A percentile compares a stretch with the other conserved stretches of the same genome.
Evolutionary conservation across 176 grass and related monocot species (phyloP).

Genomic region (Eleusine indica): DNA sequence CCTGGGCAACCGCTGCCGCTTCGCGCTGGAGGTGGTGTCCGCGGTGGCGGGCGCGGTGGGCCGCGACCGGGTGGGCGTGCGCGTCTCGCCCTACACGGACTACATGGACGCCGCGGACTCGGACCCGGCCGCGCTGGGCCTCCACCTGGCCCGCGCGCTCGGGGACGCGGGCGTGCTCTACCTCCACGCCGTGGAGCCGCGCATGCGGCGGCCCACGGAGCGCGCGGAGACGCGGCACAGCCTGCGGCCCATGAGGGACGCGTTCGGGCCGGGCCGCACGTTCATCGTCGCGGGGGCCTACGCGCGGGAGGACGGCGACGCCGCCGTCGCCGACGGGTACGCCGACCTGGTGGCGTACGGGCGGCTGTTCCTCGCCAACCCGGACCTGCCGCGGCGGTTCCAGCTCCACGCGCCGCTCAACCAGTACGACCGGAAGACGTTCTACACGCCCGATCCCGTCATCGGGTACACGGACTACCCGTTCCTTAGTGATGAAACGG

Average conservation of each 20-base stretch:
- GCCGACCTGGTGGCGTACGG: conserved; percentile 62
- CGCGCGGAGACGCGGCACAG: conserved; percentile 10
- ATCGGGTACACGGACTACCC: conserved; percentile 63
- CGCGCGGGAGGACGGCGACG: conserved; percentile 47
- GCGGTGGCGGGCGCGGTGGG: conserved; percentile 44
- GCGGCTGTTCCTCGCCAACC: conserved; percentile 66
- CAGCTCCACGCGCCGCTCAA: conserved; percentile 48
- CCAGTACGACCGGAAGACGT: conserved; percentile 53
- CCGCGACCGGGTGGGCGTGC: conserved; percentile 27
- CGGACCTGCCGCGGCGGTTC: conserved; percentile 62
- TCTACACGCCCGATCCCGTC: conserved; percentile 62
- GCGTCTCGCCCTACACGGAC: conserved; percentile 33
- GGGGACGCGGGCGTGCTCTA: conserved; percentile 35
- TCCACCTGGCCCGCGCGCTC: conserved; percentile 36
- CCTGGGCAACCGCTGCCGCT: conserved; percentile 39
- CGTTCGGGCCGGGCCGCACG: conserved; percentile 34
- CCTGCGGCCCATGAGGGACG: conserved; percentile 43
- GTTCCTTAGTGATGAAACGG: conserved; percentile 34
- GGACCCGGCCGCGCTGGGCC: conserved; percentile 40
- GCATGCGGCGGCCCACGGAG: conserved; percentile 7
- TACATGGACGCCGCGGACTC: conserved; percentile 16
- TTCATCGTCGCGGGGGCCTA: conserved; percentile 52
- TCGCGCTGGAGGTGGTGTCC: conserved; percentile 38
- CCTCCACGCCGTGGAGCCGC: conserved; percentile 51
- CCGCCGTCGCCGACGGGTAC: conserved; percentile 43